Percentiles rank a stretch among this genome's conserved stretches.
These are phyloP conservation scores for Ogataea thermomethanolica DNA, from an alignment of 805 yeast genomes.

Conservation along the genomic window DNA sequence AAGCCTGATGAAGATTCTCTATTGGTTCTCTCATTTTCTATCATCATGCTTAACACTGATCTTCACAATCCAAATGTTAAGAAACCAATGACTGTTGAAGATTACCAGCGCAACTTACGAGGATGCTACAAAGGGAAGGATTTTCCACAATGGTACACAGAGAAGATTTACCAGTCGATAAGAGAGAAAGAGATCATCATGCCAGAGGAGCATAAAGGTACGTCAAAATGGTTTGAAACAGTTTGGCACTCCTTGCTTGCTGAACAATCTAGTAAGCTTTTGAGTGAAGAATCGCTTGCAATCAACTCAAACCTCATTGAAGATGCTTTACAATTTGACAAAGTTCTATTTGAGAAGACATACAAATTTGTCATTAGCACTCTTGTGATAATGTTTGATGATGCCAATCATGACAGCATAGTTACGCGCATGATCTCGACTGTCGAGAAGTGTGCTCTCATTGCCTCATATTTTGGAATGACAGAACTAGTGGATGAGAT, in stretches of 20 bases:
- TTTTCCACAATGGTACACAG: slow-evolving; percentile 82
- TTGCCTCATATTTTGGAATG: slow-evolving; percentile 65
- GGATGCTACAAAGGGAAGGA: slow-evolving; percentile 75
- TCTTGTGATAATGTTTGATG: slow-evolving; percentile 72
- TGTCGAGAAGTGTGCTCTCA: slow-evolving; percentile 76
- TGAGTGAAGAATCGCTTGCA: slow-evolving; percentile 13
- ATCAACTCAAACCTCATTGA: slow-evolving; percentile 14
- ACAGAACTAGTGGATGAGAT: slow-evolving; percentile 59
- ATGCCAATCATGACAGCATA: slow-evolving; percentile 87
- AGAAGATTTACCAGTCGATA: slow-evolving; percentile 76
- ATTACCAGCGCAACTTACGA: slow-evolving; percentile 73
- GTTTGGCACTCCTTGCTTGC: slow-evolving; percentile 70
- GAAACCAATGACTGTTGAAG: slow-evolving; percentile 83
- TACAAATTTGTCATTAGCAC: slow-evolving; percentile 69
- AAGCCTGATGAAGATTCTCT: slow-evolving; percentile 83
- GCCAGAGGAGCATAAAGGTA: slow-evolving; percentile 97
- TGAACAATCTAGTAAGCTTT: slow-evolving; percentile 36
- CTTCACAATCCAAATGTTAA: slow-evolving; percentile 89
- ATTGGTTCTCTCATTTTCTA: slow-evolving; percentile 83
- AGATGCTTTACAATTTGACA: slow-evolving; percentile 56
- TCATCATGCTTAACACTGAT: slow-evolving; percentile 93
- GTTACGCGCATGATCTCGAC: slow-evolving; percentile 84
- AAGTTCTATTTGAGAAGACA: slow-evolving; percentile 59
- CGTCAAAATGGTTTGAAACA: slow-evolving; percentile 89
- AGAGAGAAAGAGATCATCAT: slow-evolving; percentile 85